Percentiles rank a stretch among this genome's conserved stretches.
Evolutionary conservation across 1,284 basidiomycete species (phyloP).

Genomic region (Blastosporella zonata): DNA sequence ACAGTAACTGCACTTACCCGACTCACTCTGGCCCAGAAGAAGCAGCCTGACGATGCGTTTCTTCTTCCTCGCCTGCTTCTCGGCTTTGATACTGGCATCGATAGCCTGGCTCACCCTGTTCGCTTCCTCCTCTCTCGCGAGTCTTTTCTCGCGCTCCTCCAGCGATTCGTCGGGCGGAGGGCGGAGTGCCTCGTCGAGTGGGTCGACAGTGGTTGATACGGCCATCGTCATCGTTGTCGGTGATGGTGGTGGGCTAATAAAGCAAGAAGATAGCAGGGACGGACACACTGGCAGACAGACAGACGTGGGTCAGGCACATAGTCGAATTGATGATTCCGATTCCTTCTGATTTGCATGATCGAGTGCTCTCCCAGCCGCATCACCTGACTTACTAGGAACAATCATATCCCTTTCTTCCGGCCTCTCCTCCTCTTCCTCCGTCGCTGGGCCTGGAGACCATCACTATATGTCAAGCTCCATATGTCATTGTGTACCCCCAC

Average conservation of each 20-base stretch:
- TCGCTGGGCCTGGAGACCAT: slow-evolving; percentile 13
- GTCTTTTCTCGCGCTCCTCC: slow-evolving; percentile 47
- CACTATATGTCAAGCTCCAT: background rate
- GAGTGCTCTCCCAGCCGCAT: background rate
- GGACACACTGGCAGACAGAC: background rate
- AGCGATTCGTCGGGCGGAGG: slow-evolving; percentile 63
- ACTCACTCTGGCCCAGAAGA: slow-evolving; percentile 73
- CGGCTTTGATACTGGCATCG: slow-evolving; percentile 65
- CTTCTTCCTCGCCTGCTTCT: slow-evolving; percentile 57
- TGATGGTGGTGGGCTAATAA: too few species aligned
- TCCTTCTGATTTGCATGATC: background rate
- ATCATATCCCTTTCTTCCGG: background rate
- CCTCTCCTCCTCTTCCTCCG: background rate
- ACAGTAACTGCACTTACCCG: slow-evolving; percentile 42
- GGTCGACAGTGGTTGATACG: slow-evolving; percentile 40
- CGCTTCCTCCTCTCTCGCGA: slow-evolving; percentile 60
- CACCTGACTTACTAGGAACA: background rate
- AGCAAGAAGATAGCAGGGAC: too few species aligned
- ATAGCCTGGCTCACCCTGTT: slow-evolving; percentile 59
- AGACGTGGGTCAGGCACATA: background rate
- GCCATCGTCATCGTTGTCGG: background rate
- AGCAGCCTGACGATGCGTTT: slow-evolving; percentile 62
- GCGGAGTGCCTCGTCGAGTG: slow-evolving; percentile 58
- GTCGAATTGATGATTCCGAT: background rate
- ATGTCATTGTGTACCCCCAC: background rate